A percentile compares a stretch with the other conserved stretches of the same genome.
phyloP scores from a whole-genome alignment of 2,329 filamentous ascomycete genomes.

The Ophiocordyceps camponoti-rufipedis region DNA sequence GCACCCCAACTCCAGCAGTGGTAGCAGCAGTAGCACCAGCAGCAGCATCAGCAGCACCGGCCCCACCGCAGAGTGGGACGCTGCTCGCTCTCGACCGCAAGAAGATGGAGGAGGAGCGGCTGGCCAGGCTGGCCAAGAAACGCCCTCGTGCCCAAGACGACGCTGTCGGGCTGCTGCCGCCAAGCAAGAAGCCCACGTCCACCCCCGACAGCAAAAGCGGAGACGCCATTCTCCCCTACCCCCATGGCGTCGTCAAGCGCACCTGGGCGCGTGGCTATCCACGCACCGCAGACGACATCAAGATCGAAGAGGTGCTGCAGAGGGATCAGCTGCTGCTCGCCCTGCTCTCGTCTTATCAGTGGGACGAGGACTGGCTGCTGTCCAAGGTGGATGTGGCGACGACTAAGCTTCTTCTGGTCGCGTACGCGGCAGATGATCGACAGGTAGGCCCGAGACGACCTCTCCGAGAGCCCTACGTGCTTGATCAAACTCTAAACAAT shows the following conservation, averaged over 20 bases:
- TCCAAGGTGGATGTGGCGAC: slow-evolving; percentile 43
- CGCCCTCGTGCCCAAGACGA: slow-evolving; percentile 12
- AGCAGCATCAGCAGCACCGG: neutral
- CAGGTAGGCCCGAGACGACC: slow-evolving; percentile 23
- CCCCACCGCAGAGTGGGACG: neutral
- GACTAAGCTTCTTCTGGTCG: slow-evolving; percentile 45
- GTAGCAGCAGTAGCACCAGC: neutral
- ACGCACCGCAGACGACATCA: slow-evolving; percentile 54
- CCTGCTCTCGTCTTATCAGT: slow-evolving; percentile 73
- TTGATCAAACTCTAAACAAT: slow-evolving; percentile 4
- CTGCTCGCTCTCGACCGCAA: slow-evolving; percentile 50
- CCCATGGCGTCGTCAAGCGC: slow-evolving; percentile 54
- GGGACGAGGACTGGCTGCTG: slow-evolving; percentile 66
- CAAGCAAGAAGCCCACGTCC: slow-evolving; percentile 6
- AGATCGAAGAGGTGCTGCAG: slow-evolving; percentile 72
- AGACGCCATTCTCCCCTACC: slow-evolving; percentile 16
- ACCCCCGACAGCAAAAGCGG: neutral
- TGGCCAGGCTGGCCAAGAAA: slow-evolving; percentile 48
- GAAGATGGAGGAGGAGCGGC: slow-evolving; percentile 70
- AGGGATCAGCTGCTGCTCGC: slow-evolving; percentile 53
- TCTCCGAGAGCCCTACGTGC: neutral
- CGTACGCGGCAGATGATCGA: slow-evolving; percentile 31
- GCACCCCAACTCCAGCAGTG: slow-evolving; percentile 1
- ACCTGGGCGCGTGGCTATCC: slow-evolving; percentile 55
- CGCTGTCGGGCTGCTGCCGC: slow-evolving; percentile 10